Evolutionary conservation across 345 rosid genomes (phyloP).

Genomic region (Camelina laxa): DNA sequence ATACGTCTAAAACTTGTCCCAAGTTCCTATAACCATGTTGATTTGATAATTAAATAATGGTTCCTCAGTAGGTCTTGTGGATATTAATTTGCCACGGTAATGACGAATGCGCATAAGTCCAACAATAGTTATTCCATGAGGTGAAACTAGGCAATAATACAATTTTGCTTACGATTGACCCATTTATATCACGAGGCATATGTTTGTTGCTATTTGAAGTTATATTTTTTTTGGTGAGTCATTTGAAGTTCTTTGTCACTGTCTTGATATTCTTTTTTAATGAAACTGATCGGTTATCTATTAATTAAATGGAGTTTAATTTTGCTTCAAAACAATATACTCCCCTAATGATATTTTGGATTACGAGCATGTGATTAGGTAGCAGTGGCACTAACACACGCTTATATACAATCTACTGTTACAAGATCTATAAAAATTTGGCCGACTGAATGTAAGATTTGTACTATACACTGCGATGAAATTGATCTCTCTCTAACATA

Average conservation of each 20-base stretch:
- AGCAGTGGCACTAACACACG: conserved; percentile 11
- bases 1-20: conserved; percentile 26
- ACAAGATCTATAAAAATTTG: conserved; percentile 4
- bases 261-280: too few relatives aligned
- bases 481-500: conserved; percentile 8
- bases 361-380: conserved; percentile 20
- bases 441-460: conserved; percentile 25
- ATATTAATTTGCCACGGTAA: conserved; percentile 27
- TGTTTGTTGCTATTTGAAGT: conserved; percentile 19
- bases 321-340: neutral
- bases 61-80: conserved; percentile 19
- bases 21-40: neutral
- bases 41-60: conserved; percentile 2
- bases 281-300: neutral
- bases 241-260: neutral
- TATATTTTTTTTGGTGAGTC: neutral
- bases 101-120: neutral
- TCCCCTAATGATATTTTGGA: neutral
- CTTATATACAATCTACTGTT: conserved; percentile 19
- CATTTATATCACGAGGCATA: conserved; percentile 30
- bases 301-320: conserved; percentile 1
- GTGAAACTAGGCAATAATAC: conserved; percentile 9
- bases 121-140: conserved; percentile 14
- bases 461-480: conserved; percentile 27
- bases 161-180: conserved; percentile 24